phyloP scores from a whole-genome alignment of 2,329 filamentous ascomycete species.

The Colletotrichum lindemuthianum region DNA sequence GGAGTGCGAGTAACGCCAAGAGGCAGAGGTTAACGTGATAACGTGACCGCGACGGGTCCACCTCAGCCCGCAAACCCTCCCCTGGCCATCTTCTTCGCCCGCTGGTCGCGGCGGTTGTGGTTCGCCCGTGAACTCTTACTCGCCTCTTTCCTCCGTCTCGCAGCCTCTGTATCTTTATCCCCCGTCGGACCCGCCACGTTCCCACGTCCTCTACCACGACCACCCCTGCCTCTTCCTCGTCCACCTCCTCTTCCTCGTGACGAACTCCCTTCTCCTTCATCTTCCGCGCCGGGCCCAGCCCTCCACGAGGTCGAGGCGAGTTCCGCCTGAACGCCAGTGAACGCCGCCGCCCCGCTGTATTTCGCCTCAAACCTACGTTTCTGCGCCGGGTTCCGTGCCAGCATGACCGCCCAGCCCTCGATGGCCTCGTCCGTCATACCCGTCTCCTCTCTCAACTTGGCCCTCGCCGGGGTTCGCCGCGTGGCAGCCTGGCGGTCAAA shows the following conservation, averaged over 20 bases:
- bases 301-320: slow-evolving; percentile 74
- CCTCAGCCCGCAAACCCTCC: slow-evolving; percentile 50
- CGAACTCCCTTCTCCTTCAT: slow-evolving; percentile 58
- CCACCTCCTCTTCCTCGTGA: slow-evolving; percentile 54
- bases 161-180: slow-evolving; percentile 77
- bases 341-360: slow-evolving; percentile 61
- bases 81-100: slow-evolving; percentile 73
- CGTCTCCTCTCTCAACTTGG: slow-evolving; percentile 76
- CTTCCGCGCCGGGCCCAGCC: slow-evolving; percentile 66
- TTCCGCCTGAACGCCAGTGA: slow-evolving; percentile 72
- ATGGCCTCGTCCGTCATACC: slow-evolving; percentile 94
- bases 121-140: slow-evolving; percentile 86
- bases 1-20: slow-evolving; percentile 40
- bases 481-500: slow-evolving; percentile 80
- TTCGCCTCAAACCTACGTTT: slow-evolving; percentile 76
- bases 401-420: slow-evolving; percentile 93
- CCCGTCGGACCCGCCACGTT: slow-evolving; percentile 72
- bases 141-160: slow-evolving; percentile 81
- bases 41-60: background rate
- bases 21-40: slow-evolving; percentile 39
- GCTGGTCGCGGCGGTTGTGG: slow-evolving; percentile 81
- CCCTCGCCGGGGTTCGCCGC: slow-evolving; percentile 70
- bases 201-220: slow-evolving; percentile 61
- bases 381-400: slow-evolving; percentile 76
- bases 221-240: slow-evolving; percentile 56